Evolutionary conservation across 257 asterid genomes (phyloP), one percentile per base, ranked within the genome.

Genomic region (Capsicum chinense): DNA sequence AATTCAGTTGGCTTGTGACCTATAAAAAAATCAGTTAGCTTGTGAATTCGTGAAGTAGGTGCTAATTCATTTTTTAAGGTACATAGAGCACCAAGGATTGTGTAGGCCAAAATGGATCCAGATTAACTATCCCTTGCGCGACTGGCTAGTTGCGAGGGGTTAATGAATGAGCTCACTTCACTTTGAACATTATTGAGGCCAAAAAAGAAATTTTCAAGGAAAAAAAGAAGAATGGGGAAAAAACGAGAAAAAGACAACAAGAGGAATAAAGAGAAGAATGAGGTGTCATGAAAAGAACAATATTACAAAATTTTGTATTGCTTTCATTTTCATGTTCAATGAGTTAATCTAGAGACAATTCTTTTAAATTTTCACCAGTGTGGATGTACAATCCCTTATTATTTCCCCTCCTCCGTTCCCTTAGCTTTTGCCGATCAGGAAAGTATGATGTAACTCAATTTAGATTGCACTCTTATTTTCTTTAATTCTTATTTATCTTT

Each of bases 11-110:
- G 35, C 35, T 42, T 42, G 35, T 44, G 79, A 42, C 56, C 44
- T 9, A n/a, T 70, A 70, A 44, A 70, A 68, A 21, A 68, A 66
- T 16, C 26, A 44, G 79, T 70, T 42, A 70, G 79, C 79, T 70
- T 42, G 79, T 70, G 79, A 42, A 70, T 44, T 16, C 54, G 35
- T 70, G 19, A 70, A 70, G 56, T 69, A 39, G 78, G 56, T 42
- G 56, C 33, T 17, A 42, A 70, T 39, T 42, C 35, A 70, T 70
- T 44, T 17, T 70, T 70, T 19, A 2, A 7, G 33, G 56, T 42
- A 42, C 52, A 70, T 70, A 42, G 16, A 70, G 56, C 56, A 42
- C 56, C 56, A 70, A 44, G 79, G 35, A 35, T 42, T 44, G 79
- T 44, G 56, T 17, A 42, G 56, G 56, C 79, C 56, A 70, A 42